Evolutionary conservation across 345 rosid genomes (phyloP).

Genomic region (Eucalyptus guilfoylei): DNA sequence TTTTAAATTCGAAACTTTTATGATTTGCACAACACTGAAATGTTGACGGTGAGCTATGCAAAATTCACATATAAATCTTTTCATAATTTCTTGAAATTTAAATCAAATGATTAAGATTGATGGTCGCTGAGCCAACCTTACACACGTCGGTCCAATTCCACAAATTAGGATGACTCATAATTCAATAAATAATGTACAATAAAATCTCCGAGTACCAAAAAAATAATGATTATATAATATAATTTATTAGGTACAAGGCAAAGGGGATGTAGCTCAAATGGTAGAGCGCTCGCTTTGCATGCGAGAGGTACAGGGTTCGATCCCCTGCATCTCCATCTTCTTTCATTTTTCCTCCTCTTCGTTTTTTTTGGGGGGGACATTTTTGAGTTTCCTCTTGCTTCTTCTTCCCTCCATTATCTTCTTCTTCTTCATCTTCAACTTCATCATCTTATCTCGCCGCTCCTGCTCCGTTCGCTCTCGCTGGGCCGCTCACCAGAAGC

Average conservation of each 20-base stretch:
- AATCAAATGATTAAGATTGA: not conserved
- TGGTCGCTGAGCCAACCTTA: not conserved
- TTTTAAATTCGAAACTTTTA: not conserved
- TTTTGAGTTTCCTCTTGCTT: not conserved
- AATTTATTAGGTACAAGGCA: accelerated
- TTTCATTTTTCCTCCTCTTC: not conserved
- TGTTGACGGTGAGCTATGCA: not conserved
- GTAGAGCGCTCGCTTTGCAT: conserved; percentile 57
- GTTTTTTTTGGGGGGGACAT: not conserved
- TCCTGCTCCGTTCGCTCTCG: not conserved
- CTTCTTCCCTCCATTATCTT: not conserved
- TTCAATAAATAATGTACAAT: not conserved
- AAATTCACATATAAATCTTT: not conserved
- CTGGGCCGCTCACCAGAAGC: not conserved
- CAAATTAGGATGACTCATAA: not conserved
- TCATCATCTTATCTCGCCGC: not conserved
- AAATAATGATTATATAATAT: accelerated
- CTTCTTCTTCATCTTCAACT: too few relatives aligned
- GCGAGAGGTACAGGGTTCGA: conserved; percentile 48
- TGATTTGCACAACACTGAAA: not conserved
- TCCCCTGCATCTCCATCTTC: conserved; percentile 13
- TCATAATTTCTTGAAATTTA: not conserved
- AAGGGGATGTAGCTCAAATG: conserved; percentile 58
- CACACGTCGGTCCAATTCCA: not conserved
- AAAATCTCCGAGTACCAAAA: not conserved